Base-by-base conservation (phyloP, 2,329 filamentous ascomycete species). In the Ophiostoma novo-ulmi region DNA sequence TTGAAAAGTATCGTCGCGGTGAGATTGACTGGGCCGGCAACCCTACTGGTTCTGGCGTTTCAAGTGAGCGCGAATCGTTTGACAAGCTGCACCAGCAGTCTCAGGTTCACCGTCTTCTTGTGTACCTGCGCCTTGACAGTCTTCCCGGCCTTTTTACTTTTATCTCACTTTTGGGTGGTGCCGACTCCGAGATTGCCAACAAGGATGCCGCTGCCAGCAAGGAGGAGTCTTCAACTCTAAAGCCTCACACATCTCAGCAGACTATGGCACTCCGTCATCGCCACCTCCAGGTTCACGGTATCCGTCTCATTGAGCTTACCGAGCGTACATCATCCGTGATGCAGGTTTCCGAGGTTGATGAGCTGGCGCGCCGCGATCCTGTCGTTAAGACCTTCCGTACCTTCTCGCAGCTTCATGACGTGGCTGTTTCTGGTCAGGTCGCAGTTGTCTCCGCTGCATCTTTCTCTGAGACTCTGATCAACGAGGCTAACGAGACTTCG, bases 291-390 rank as follows among this genome's bases (percentile, higher is more conserved):
- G 90, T 93, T 0, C 92, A 97, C 75, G 94, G 93, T 41, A 81
- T 97, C n/a, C 90, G 94, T 17, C 85, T 98, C 20, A 81, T 96
- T 67, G 92, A 96, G 77, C 86, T 98, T 14, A 96, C 92, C 0
- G 94, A 97, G 75, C 93, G 94, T 85, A 91, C 92, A 61, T 97
- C 94, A 0, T 94, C 93, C 22, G 94, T 97, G 75, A 98, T 98
- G 94, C 90, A 92, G 75, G 92, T 97, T 13, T 90, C 93, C 0
- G 93, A 96, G 76, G 85, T 90, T 3, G 90, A 93, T 55, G 92
- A 95, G 67, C 85, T 87, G 36, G 83, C 86, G 7, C 85, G 87
- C 20, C 77, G 74, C 75, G 94, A 98, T 76, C 93, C 94, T 0
- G 89, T 98, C 4, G 88, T 97, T 70, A 97, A 97, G 77, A 91